Percentiles rank a stretch among this genome's conserved stretches.
Conservation (phyloP, 2,329 filamentous ascomycete genomes). For the Cercospora sojina region DNA sequence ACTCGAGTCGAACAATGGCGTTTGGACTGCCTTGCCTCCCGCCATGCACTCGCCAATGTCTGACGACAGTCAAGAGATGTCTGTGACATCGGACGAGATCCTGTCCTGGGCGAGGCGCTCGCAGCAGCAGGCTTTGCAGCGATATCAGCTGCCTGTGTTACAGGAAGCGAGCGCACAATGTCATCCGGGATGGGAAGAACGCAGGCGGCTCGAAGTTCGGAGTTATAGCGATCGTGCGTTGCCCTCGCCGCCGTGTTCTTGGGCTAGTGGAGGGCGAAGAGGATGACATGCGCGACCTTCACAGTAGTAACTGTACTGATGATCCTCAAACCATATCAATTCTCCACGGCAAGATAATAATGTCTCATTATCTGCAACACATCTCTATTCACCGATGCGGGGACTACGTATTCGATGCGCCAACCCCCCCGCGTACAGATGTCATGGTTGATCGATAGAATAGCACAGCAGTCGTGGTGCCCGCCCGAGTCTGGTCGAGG, state of each 20-base stretch:
- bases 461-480: too few species aligned
- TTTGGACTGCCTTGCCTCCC: neutral
- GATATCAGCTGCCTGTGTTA: neutral
- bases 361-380: neutral
- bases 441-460: too few species aligned
- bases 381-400: too few species aligned
- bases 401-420: too few species aligned
- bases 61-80: neutral
- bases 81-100: neutral
- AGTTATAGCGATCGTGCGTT: conserved; percentile 8
- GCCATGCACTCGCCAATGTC: neutral
- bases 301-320: neutral
- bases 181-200: neutral
- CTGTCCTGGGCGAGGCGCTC: conserved; percentile 3
- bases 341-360: neutral
- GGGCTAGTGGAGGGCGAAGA: neutral
- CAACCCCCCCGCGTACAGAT: too few species aligned
- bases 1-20: neutral
- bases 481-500: too few species aligned
- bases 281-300: neutral
- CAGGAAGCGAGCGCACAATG: neutral
- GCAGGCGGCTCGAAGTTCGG: neutral
- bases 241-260: neutral
- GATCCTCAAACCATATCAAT: neutral
- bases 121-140: neutral